Conservation (phyloP, 805 yeast species). For the Maudiozyma turicensis region DNA sequence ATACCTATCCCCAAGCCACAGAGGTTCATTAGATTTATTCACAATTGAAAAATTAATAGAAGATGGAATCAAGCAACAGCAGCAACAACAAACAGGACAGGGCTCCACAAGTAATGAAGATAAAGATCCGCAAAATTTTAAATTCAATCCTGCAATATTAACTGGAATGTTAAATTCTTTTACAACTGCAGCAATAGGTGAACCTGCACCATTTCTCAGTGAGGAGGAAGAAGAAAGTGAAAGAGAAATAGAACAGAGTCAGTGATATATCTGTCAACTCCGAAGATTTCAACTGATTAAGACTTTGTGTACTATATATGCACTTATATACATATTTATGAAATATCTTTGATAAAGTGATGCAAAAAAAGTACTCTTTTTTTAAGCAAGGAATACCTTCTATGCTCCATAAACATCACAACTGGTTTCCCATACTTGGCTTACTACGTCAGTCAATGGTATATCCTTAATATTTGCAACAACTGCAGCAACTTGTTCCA, state of each 20-base stretch:
- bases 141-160: not conserved
- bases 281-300: too few species aligned
- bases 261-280: slow-evolving; percentile 4
- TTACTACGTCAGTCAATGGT: slow-evolving; percentile 36
- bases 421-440: slow-evolving; percentile 44
- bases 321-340: too few species aligned
- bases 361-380: too few species aligned
- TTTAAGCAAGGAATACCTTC: not conserved
- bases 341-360: too few species aligned
- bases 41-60: not conserved
- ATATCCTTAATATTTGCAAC: slow-evolving; percentile 42
- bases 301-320: too few species aligned
- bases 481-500: slow-evolving; percentile 70
- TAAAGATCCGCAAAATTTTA: not conserved
- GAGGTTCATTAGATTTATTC: not conserved
- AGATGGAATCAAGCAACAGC: not conserved
- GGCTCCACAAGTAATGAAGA: not conserved
- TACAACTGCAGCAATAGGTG: slow-evolving; percentile 31
- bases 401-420: slow-evolving; percentile 31
- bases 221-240: slow-evolving; percentile 6
- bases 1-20: slow-evolving; percentile 2
- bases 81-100: not conserved
- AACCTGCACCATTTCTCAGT: slow-evolving; percentile 10
- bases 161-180: slow-evolving; percentile 39
- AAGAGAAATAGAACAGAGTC: slow-evolving; percentile 8